These are phyloP conservation scores for Elaeis guineensis DNA, from an alignment of 176 grass and related monocot species.

Conservation along the genomic window DNA sequence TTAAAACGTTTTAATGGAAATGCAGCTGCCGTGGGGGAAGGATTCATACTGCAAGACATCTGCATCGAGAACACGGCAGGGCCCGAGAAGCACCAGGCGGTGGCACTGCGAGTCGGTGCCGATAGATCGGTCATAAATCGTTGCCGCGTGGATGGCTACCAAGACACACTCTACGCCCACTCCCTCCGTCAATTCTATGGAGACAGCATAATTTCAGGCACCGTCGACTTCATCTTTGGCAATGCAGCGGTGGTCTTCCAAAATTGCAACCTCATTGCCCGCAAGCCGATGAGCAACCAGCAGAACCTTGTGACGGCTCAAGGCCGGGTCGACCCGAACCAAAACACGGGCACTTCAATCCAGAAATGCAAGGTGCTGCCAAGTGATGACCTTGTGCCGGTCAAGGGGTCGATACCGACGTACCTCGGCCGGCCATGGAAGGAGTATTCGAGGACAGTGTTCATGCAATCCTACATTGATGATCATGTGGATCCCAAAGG, in stretches of 20 bases:
- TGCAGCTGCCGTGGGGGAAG: conserved; percentile 40
- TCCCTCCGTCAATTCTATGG: conserved; percentile 47
- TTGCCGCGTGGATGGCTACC: conserved; percentile 44
- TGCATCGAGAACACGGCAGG: conserved; percentile 57
- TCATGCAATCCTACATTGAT: too few relatives aligned
- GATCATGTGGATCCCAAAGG: too few relatives aligned
- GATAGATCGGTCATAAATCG: conserved; percentile 51
- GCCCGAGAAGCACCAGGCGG: conserved; percentile 47
- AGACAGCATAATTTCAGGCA: conserved; percentile 47
- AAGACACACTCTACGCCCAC: conserved; percentile 49
- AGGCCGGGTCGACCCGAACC: too few relatives aligned
- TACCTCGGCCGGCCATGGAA: too few relatives aligned
- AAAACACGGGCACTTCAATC: too few relatives aligned
- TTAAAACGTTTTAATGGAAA: background rate
- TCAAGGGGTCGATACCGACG: too few relatives aligned
- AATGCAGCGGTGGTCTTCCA: conserved; percentile 71
- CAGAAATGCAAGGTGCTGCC: too few relatives aligned
- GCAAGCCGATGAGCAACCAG: too few relatives aligned
- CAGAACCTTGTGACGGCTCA: too few relatives aligned
- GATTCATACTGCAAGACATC: conserved; percentile 56
- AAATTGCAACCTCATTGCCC: conserved; percentile 25
- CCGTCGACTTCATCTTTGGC: conserved; percentile 59
- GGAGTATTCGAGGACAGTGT: too few relatives aligned
- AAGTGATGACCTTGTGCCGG: too few relatives aligned
- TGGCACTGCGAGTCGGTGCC: conserved; percentile 40